Evolutionary conservation across 768 basidiomycete species (phyloP).

Genomic region (Paxillus involutus): DNA sequence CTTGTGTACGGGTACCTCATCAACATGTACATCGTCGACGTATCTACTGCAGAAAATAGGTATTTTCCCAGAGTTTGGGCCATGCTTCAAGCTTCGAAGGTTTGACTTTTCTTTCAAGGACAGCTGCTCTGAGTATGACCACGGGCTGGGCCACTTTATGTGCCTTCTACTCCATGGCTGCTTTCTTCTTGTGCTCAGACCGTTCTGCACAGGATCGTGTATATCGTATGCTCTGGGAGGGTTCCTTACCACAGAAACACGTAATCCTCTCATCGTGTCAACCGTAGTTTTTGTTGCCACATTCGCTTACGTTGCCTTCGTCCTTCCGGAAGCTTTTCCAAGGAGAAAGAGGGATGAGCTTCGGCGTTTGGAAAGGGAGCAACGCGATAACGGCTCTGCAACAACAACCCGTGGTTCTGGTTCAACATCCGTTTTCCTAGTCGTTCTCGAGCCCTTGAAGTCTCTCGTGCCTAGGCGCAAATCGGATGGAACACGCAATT

Average conservation of each 20-base stretch:
- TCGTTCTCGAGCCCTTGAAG: slow-evolving; percentile 25
- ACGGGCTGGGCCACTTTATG: slow-evolving; percentile 31
- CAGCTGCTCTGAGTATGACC: slow-evolving; percentile 23
- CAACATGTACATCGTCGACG: slow-evolving; percentile 30
- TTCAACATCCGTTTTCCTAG: not conserved
- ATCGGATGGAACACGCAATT: slow-evolving; percentile 21
- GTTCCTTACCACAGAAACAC: slow-evolving; percentile 25
- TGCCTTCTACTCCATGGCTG: not conserved
- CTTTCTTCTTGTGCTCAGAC: not conserved
- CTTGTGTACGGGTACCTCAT: slow-evolving; percentile 17
- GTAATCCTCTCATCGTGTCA: slow-evolving; percentile 15
- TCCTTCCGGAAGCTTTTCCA: slow-evolving; percentile 33
- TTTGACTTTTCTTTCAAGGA: slow-evolving; percentile 19
- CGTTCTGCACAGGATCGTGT: slow-evolving; percentile 16
- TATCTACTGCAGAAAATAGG: slow-evolving; percentile 24
- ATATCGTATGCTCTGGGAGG: slow-evolving; percentile 31
- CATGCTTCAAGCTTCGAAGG: not conserved
- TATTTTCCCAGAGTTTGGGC: not conserved
- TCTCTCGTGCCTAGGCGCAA: slow-evolving; percentile 18
- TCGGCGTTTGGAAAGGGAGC: slow-evolving; percentile 2
- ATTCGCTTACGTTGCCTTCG: slow-evolving; percentile 20
- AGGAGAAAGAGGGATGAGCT: slow-evolving; percentile 22
- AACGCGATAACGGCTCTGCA: not conserved
- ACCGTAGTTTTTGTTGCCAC: slow-evolving; percentile 9
- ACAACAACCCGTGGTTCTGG: not conserved